Evolutionary conservation across 306 rosid species (phyloP).

Genomic region (Coriaria nepalensis): DNA sequence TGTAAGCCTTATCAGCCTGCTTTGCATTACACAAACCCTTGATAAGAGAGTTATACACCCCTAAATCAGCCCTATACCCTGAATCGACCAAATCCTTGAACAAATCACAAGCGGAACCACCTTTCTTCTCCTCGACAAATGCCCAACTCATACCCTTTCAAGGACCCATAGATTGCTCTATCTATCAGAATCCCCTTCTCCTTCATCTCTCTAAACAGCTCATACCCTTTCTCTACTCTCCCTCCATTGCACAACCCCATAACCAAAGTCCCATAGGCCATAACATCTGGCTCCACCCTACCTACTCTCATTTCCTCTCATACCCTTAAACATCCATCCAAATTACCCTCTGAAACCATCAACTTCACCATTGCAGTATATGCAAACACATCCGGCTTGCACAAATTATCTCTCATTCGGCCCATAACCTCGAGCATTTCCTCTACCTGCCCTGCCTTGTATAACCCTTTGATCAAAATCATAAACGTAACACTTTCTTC

Average conservation of each 20-base stretch:
- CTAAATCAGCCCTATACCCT: slow-evolving; percentile 66
- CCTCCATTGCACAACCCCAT: slow-evolving; percentile 45
- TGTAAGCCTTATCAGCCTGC: slow-evolving; percentile 51
- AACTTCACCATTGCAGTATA: slow-evolving; percentile 56
- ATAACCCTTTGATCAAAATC: slow-evolving; percentile 68
- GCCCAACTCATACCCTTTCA: too few species aligned
- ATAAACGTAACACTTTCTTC: slow-evolving; percentile 74
- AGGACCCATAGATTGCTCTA: slow-evolving; percentile 48
- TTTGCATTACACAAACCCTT: slow-evolving; percentile 56
- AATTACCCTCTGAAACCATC: slow-evolving; percentile 37
- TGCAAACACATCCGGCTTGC: slow-evolving; percentile 75
- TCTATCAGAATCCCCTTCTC: slow-evolving; percentile 54
- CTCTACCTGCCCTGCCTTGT: slow-evolving; percentile 44
- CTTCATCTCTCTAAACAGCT: slow-evolving; percentile 76
- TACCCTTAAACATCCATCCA: slow-evolving; percentile 55
- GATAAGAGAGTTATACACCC: slow-evolving; percentile 57
- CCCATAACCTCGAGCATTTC: slow-evolving; percentile 52
- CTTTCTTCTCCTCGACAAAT: slow-evolving; percentile 39
- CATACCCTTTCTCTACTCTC: slow-evolving; percentile 42
- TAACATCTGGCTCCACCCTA: slow-evolving; percentile 40
- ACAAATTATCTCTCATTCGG: slow-evolving; percentile 51
- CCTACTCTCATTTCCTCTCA: slow-evolving; percentile 80
- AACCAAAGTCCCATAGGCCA: slow-evolving; percentile 67
- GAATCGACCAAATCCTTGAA: slow-evolving; percentile 56
- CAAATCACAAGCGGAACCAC: slow-evolving; percentile 59